phyloP scores from a whole-genome alignment of 2,329 filamentous ascomycete genomes.

The Cladophialophora carrionii region DNA sequence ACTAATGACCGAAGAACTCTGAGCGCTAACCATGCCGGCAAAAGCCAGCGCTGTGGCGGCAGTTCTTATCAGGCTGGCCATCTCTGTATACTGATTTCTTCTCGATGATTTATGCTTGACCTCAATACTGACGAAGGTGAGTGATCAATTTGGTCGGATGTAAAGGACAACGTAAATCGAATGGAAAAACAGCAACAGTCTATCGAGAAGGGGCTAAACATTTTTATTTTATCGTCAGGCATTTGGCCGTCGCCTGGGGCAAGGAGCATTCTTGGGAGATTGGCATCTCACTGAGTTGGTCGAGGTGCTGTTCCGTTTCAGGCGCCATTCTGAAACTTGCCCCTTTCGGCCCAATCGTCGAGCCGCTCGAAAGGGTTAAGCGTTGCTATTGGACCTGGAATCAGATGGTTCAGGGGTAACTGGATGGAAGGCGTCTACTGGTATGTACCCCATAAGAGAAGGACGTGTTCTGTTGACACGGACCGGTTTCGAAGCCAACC shows the following conservation, averaged over 20 bases:
- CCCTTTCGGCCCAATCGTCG: not conserved
- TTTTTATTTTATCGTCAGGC: not conserved
- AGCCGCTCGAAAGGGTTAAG: not conserved
- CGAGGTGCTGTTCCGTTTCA: not conserved
- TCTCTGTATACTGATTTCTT: not conserved
- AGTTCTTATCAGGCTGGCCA: conserved; percentile 22
- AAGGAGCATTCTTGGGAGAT: conserved; percentile 11
- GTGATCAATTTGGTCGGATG: not conserved
- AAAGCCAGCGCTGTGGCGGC: conserved; percentile 20
- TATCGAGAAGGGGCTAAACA: not conserved
- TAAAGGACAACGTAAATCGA: not conserved
- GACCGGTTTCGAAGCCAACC: not conserved
- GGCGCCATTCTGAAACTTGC: conserved; percentile 1
- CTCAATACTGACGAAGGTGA: not conserved
- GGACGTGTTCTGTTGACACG: not conserved
- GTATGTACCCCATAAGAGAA: not conserved
- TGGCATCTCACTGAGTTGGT: not conserved
- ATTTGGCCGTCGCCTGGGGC: not conserved
- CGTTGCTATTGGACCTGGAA: not conserved
- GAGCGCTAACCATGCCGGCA: conserved; percentile 22
- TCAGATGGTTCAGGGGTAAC: not conserved
- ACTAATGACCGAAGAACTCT: conserved; percentile 24
- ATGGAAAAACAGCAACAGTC: not conserved
- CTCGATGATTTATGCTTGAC: not conserved
- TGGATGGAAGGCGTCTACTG: not conserved